A percentile compares a stretch with the other conserved stretches of the same genome.
These are phyloP conservation scores for Toxicodendron radicans DNA, from an alignment of 345 rosid species.

Conservation along the genomic window DNA sequence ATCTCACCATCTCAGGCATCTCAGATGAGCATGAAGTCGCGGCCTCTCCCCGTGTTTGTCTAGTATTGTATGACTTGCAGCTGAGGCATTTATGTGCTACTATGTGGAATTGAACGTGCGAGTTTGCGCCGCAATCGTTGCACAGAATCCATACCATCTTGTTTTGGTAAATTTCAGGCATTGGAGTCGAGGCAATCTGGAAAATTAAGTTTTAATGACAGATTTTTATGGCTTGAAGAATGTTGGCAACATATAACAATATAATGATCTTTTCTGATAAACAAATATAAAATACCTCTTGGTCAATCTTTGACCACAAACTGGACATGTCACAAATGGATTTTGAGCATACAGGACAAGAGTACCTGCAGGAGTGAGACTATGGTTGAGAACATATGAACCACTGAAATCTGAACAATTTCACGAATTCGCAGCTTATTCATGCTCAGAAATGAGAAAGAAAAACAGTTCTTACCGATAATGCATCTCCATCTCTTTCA, in stretches of 20 bases:
- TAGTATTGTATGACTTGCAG: slow-evolving; percentile 79
- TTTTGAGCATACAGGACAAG: slow-evolving; percentile 88
- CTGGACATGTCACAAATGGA: slow-evolving; percentile 72
- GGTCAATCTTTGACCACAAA: slow-evolving; percentile 76
- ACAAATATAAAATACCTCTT: slow-evolving; percentile 50
- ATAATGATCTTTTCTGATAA: not conserved
- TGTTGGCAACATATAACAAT: not conserved
- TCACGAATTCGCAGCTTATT: not conserved
- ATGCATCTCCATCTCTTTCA: slow-evolving; percentile 55
- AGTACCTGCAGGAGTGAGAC: slow-evolving; percentile 48
- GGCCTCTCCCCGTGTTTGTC: slow-evolving; percentile 59
- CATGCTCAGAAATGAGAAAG: not conserved
- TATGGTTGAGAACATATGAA: not conserved
- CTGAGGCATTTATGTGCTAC: slow-evolving; percentile 68
- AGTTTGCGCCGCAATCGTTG: slow-evolving; percentile 73
- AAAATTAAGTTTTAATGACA: not conserved
- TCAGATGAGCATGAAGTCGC: slow-evolving; percentile 52
- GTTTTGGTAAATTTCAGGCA: slow-evolving; percentile 67
- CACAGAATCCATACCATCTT: slow-evolving; percentile 94
- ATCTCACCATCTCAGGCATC: slow-evolving; percentile 50
- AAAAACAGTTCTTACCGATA: slow-evolving; percentile 30
- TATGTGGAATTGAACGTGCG: slow-evolving; percentile 64
- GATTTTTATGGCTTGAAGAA: not conserved
- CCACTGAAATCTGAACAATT: no score
- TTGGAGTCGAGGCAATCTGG: slow-evolving; percentile 77